These are phyloP conservation scores for Rhodotorula kratochvilovae DNA, from an alignment of 768 basidiomycete genomes.

Conservation along the genomic window DNA sequence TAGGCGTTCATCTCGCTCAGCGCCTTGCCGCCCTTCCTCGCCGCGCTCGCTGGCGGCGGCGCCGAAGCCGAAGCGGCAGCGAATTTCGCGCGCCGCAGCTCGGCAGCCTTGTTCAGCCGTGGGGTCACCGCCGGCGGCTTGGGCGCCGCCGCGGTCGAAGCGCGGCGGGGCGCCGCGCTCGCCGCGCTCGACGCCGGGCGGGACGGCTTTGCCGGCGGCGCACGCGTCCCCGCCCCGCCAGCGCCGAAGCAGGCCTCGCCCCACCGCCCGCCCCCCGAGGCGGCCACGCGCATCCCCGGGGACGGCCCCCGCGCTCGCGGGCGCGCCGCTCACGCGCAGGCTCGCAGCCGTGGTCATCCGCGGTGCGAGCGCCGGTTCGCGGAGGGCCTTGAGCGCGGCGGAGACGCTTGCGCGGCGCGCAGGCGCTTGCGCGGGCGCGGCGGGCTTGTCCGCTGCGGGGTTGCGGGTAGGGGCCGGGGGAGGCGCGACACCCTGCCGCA, in stretches of 20 bases:
- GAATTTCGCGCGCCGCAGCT: conserved; percentile 8
- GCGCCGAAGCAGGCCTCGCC: too few species aligned
- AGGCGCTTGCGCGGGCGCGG: not conserved
- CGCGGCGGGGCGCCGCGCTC: not conserved
- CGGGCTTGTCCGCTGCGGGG: not conserved
- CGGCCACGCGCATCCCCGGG: too few species aligned
- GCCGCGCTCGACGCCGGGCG: not conserved
- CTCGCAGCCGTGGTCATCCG: conserved; percentile 15
- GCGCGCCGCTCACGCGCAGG: conserved; percentile 3
- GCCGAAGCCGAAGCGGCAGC: not conserved
- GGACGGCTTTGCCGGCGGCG: too few species aligned
- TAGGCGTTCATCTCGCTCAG: too few species aligned
- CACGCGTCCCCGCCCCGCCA: too few species aligned
- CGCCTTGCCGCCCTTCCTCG: too few species aligned
- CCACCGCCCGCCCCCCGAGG: too few species aligned
- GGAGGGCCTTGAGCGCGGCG: not conserved
- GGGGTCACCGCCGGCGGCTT: not conserved
- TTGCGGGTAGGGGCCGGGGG: not conserved
- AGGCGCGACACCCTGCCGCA: conserved; percentile 3
- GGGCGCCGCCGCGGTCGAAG: not conserved
- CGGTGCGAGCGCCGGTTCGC: conserved; percentile 12
- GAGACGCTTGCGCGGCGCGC: not conserved
- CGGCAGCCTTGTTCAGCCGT: conserved; percentile 9
- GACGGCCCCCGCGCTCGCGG: not conserved
- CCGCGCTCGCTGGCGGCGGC: too few species aligned